A percentile compares a stretch with the other conserved stretches of the same genome.
phyloP scores from a whole-genome alignment of 345 rosid species.

The Cardamine resedifolia region DNA sequence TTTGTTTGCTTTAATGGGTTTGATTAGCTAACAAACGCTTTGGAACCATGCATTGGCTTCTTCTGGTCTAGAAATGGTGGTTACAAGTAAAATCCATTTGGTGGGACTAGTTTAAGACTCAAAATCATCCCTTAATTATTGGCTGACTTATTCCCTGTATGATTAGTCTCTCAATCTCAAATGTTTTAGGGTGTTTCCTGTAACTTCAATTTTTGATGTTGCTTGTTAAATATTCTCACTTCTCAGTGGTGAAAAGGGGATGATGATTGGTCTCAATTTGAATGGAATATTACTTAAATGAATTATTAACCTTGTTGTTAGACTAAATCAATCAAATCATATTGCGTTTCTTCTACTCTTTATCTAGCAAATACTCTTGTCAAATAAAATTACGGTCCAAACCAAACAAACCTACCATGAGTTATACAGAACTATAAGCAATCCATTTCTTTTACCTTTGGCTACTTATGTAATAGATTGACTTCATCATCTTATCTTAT shows the following conservation, averaged over 20 bases:
- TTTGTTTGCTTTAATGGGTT: constrained; percentile 15
- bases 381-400: constrained; percentile 21
- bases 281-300: not conserved
- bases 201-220: not conserved
- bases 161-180: not conserved
- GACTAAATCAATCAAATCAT: constrained; percentile 16
- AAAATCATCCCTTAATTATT: constrained; percentile 7
- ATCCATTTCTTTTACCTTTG: constrained; percentile 7
- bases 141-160: not conserved
- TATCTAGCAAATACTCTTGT: not conserved
- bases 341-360: constrained; percentile 33
- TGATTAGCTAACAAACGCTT: constrained; percentile 37
- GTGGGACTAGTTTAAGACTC: constrained; percentile 31
- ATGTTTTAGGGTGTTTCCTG: not conserved
- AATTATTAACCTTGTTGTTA: constrained; percentile 20
- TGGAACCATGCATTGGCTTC: constrained; percentile 24
- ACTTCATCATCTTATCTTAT: constrained; percentile 11
- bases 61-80: constrained; percentile 28
- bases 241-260: not conserved
- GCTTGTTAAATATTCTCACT: constrained; percentile 9
- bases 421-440: constrained; percentile 34
- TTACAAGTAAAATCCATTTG: constrained; percentile 21
- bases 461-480: constrained; percentile 27
- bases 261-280: not conserved
- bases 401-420: constrained; percentile 30